Evolutionary conservation across 2,329 filamentous ascomycete species (phyloP).

Genomic region (Achaetomium macrosporum): DNA sequence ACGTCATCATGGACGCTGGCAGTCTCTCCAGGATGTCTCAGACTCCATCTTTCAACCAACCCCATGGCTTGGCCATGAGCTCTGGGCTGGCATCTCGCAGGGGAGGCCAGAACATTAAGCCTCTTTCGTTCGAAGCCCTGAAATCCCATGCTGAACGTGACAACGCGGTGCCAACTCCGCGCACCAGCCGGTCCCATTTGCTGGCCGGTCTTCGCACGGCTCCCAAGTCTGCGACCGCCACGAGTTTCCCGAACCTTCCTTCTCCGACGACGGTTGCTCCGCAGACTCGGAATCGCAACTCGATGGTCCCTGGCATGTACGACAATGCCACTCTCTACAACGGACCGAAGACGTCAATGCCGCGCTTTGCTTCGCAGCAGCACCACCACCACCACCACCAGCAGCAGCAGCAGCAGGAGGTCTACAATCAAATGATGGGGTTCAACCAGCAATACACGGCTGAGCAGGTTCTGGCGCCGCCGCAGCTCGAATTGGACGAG

Average conservation of each 20-base stretch:
- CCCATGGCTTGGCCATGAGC: slow-evolving; percentile 68
- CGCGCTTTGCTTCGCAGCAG: slow-evolving; percentile 37
- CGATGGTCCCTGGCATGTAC: slow-evolving; percentile 39
- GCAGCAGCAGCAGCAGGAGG: slow-evolving; percentile 19
- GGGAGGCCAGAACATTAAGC: slow-evolving; percentile 84
- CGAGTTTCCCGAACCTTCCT: slow-evolving; percentile 64
- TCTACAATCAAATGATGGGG: slow-evolving; percentile 22
- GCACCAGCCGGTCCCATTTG: slow-evolving; percentile 90
- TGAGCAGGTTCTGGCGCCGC: slow-evolving; percentile 85
- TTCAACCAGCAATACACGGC: slow-evolving; percentile 57
- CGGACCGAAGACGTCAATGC: slow-evolving; percentile 53
- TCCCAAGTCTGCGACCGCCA: slow-evolving; percentile 74
- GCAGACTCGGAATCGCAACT: slow-evolving; percentile 38
- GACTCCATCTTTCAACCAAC: slow-evolving; percentile 64
- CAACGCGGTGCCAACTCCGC: slow-evolving; percentile 69
- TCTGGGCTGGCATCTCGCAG: slow-evolving; percentile 77
- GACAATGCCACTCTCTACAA: slow-evolving; percentile 40
- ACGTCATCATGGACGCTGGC: slow-evolving; percentile 78
- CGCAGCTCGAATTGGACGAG: slow-evolving; percentile 68
- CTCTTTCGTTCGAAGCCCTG: slow-evolving; percentile 68
- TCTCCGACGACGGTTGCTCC: slow-evolving; percentile 38
- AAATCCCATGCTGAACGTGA: slow-evolving; percentile 65
- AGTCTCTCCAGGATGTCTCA: slow-evolving; percentile 99
- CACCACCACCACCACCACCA: slow-evolving; percentile 29
- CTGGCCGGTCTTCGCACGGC: slow-evolving; percentile 89